phyloP scores from a whole-genome alignment of 192 early-diverging fungal genomes.

The Linnemannia elongata region DNA sequence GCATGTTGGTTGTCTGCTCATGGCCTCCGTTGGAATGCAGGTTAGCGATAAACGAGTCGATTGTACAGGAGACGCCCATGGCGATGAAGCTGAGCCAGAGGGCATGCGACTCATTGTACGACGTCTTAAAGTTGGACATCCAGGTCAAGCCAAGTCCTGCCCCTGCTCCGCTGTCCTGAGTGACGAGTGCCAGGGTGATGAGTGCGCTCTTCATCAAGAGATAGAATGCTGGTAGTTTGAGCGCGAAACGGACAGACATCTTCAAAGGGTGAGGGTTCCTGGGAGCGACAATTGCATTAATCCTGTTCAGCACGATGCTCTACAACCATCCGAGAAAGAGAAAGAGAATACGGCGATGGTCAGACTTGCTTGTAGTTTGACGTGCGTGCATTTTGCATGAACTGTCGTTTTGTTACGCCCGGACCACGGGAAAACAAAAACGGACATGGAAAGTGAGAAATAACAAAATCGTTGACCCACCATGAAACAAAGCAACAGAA shows the following conservation, averaged over 20 bases:
- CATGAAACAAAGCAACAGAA: constrained; percentile 55
- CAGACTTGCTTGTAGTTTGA: not conserved
- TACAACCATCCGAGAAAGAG: not conserved
- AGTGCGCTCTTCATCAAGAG: constrained; percentile 55
- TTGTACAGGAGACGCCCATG: constrained; percentile 47
- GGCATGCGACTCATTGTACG: constrained; percentile 43
- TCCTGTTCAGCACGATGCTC: constrained; percentile 63
- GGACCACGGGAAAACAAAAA: not conserved
- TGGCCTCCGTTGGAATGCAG: constrained; percentile 26
- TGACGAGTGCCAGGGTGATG: constrained; percentile 41
- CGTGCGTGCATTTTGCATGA: not conserved
- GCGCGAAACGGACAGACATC: constrained; percentile 52
- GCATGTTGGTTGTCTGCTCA: constrained; percentile 59
- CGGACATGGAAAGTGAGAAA: not conserved
- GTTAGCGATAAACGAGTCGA: constrained; percentile 53
- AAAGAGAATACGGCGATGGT: not conserved
- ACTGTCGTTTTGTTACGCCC: not conserved
- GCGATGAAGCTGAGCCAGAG: constrained; percentile 57
- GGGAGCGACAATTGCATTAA: constrained; percentile 64
- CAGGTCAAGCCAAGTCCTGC: constrained; percentile 2
- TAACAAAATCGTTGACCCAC: constrained; percentile 15
- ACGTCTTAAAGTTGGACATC: constrained; percentile 16
- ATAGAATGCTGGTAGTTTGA: constrained; percentile 61
- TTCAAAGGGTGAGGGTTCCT: constrained; percentile 59
- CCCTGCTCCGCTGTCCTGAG: constrained; percentile 22